These are phyloP conservation scores for Pestalotiopsis sp. DNA, from an alignment of 2,329 filamentous ascomycete species.

Conservation along the genomic window DNA sequence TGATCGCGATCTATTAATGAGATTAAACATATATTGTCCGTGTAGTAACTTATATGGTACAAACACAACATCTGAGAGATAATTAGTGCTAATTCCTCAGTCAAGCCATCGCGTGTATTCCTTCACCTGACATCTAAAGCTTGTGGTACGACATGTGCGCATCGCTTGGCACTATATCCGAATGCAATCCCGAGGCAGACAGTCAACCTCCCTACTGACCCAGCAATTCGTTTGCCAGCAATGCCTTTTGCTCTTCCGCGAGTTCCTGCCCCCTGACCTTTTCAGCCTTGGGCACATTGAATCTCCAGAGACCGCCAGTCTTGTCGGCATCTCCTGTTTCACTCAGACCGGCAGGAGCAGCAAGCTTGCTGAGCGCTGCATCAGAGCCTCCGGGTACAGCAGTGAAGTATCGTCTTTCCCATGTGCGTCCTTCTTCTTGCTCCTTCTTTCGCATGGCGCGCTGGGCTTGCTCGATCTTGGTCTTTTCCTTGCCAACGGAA, in stretches of 20 bases:
- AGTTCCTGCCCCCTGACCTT: conserved; percentile 40
- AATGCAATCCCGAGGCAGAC: not conserved
- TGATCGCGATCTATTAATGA: not conserved
- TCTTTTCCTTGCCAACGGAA: conserved; percentile 70
- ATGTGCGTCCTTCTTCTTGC: conserved; percentile 64
- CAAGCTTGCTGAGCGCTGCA: conserved; percentile 46
- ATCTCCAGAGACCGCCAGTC: conserved; percentile 64
- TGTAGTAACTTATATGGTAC: not conserved
- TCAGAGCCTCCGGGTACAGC: conserved; percentile 44
- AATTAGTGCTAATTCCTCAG: not conserved
- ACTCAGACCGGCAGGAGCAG: conserved; percentile 47
- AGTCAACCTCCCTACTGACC: conserved; percentile 26
- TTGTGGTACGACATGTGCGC: not conserved
- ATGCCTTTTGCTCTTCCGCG: conserved; percentile 39
- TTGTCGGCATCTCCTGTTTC: conserved; percentile 59
- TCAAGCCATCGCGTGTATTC: not conserved
- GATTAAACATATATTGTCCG: not conserved
- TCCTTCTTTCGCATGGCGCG: conserved; percentile 66
- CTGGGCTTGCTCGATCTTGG: conserved; percentile 80
- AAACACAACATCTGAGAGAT: not conserved
- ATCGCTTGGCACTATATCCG: not conserved
- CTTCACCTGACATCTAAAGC: not conserved
- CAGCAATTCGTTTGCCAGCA: conserved; percentile 35
- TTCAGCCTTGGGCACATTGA: conserved; percentile 46
- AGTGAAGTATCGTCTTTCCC: conserved; percentile 85